Evolutionary conservation across 345 rosid species (phyloP).

Genomic region (Eucalyptus melliodora): DNA sequence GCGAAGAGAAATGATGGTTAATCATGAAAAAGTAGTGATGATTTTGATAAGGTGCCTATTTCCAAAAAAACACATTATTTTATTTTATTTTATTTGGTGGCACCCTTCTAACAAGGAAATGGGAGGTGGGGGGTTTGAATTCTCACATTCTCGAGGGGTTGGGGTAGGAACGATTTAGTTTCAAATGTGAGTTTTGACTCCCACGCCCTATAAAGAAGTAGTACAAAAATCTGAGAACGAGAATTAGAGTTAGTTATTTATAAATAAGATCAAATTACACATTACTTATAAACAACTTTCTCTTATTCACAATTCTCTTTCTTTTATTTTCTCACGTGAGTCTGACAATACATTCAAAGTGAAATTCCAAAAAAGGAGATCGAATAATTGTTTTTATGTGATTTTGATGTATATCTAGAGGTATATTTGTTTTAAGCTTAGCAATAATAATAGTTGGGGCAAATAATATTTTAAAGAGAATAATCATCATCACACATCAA

Average conservation of each 20-base stretch:
- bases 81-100: background rate
- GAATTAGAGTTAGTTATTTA: background rate
- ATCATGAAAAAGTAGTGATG: background rate
- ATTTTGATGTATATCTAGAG: background rate
- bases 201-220: rapidly evolving
- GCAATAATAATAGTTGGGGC: background rate
- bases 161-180: rapidly evolving
- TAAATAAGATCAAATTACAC: background rate
- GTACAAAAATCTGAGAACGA: rapidly evolving
- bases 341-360: background rate
- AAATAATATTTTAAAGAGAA: background rate
- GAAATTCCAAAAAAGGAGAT: background rate
- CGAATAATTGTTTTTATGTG: background rate
- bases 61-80: background rate
- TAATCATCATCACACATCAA: background rate
- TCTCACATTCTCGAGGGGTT: rapidly evolving
- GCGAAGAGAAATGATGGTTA: background rate
- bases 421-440: background rate
- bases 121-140: rapidly evolving
- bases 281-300: background rate
- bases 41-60: background rate
- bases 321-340: background rate
- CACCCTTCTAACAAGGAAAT: too few relatives aligned
- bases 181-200: rapidly evolving
- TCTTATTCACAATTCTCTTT: background rate